phyloP scores from a whole-genome alignment of 805 yeast genomes.

The Candida alai region DNA sequence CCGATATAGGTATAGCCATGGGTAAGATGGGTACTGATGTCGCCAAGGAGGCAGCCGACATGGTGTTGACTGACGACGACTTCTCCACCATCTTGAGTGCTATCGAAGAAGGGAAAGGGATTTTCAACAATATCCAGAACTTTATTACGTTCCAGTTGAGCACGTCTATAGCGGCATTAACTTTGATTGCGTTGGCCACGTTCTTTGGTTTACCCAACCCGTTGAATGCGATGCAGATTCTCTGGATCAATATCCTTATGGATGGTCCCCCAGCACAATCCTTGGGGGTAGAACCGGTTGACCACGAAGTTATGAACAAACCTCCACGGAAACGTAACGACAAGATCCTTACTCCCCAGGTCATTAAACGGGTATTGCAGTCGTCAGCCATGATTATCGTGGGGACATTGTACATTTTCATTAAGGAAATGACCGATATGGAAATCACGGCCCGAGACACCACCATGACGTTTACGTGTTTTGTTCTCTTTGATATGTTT shows the following conservation, averaged over 20 bases:
- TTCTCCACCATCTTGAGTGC: constrained; percentile 91
- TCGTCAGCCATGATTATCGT: constrained; percentile 72
- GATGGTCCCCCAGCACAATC: constrained; percentile 99
- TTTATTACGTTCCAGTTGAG: constrained; percentile 94
- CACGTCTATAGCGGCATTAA: constrained; percentile 91
- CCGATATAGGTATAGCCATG: constrained; percentile 95
- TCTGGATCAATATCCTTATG: constrained; percentile 97
- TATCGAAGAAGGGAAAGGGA: constrained; percentile 96
- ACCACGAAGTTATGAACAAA: constrained; percentile 88
- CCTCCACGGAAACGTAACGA: constrained; percentile 94
- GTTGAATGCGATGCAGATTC: constrained; percentile 94
- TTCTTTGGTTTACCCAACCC: constrained; percentile 89
- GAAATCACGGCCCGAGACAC: constrained; percentile 91
- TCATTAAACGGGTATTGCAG: constrained; percentile 68
- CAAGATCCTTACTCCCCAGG: constrained; percentile 67
- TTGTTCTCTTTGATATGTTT: constrained; percentile 94
- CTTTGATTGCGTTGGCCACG: constrained; percentile 84
- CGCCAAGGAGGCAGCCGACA: constrained; percentile 97
- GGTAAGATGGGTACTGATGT: constrained; percentile 95
- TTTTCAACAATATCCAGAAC: constrained; percentile 91
- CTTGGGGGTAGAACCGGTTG: constrained; percentile 95
- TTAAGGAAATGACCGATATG: constrained; percentile 80
- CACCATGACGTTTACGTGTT: constrained; percentile 97
- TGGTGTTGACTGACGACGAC: constrained; percentile 96
- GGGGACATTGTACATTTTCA: constrained; percentile 86